Percentiles rank a stretch among this genome's conserved stretches.
phyloP scores from a whole-genome alignment of 441 rosid genomes.

The Cnidoscolus chayamansa region DNA sequence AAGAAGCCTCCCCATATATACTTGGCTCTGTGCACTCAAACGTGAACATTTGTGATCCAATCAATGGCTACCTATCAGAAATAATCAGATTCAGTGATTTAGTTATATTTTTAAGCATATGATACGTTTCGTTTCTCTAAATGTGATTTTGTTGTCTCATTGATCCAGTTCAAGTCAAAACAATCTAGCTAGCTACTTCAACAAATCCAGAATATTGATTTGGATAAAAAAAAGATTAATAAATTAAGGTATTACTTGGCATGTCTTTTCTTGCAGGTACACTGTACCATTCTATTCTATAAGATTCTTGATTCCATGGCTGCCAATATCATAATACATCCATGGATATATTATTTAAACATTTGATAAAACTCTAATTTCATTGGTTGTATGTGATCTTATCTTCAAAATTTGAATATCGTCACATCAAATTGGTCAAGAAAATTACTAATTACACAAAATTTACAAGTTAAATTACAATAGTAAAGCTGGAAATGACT shows the following conservation, averaged over 20 bases:
- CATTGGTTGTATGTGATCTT: too few relatives aligned
- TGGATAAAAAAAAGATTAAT: neutral
- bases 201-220: conserved; percentile 6
- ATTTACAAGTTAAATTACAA: too few relatives aligned
- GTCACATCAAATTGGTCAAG: too few relatives aligned
- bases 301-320: conserved; percentile 26
- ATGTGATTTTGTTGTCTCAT: conserved; percentile 21
- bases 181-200: neutral
- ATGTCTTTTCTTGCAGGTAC: conserved; percentile 31
- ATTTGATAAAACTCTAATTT: neutral
- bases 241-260: neutral
- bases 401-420: too few relatives aligned
- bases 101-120: neutral
- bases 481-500: neutral
- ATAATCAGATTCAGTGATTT: conserved; percentile 8
- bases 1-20: conserved; percentile 23
- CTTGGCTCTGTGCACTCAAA: neutral
- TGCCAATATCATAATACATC: neutral
- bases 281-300: conserved; percentile 26
- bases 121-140: conserved; percentile 17
- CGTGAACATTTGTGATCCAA: conserved; percentile 12
- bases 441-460: too few relatives aligned
- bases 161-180: conserved; percentile 9
- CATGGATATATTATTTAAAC: neutral
- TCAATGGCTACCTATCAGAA: conserved; percentile 7